Base-by-base conservation (phyloP, 257 asterid species). In the Voacanga thouarsii region DNA sequence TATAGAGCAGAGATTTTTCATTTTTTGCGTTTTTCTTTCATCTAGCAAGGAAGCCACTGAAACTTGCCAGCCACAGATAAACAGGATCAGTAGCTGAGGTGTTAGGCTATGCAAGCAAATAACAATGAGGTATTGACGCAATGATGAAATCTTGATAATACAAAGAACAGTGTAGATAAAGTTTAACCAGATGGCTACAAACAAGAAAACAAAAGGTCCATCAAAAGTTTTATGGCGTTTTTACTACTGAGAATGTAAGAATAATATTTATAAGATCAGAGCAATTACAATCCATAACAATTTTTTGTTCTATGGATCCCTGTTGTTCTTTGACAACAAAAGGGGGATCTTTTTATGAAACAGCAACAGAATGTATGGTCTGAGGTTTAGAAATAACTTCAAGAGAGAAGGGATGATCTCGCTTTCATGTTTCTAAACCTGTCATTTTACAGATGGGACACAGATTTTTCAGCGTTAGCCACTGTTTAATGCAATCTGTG, bases 371-470 rank as follows among this genome's bases (percentile, higher is more conserved):
- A 73, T 50, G 49, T 24, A 72, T 72, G 39, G 30, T 72, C 68
- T 18, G 68, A 79, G 73, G 66, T 44, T 59, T 49, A 37, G 67
- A 69, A 72, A 41, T 56, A 33, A 11, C 7, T 61, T n/a, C 21
- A 65, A 16, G 21, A 11, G 14, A 23, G n/a, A 16, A 53, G 11
- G 33, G 11, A 9, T 9, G 74, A 59, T 44, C 63, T 70, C 73
- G 9, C 30, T 71, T 74, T 85, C 85, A 84, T 49, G 85, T 84
- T 53, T 83, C 81, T 67, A 94, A 81, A 68, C 88, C 99, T 16
- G 93, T 86, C 68, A 28, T 91, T 87, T 94, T 94, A 77, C 99
- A 94, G 80, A 94, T 87, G 70, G 99, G 99, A 72, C 97, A 94
- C 6, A 90, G 82, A 83, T 94, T 94, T 92, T 94, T 94, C 83